A percentile compares a stretch with the other conserved stretches of the same genome.
These are phyloP conservation scores for Malus hybrid DNA, from an alignment of 331 rosid genomes.

Conservation along the genomic window DNA sequence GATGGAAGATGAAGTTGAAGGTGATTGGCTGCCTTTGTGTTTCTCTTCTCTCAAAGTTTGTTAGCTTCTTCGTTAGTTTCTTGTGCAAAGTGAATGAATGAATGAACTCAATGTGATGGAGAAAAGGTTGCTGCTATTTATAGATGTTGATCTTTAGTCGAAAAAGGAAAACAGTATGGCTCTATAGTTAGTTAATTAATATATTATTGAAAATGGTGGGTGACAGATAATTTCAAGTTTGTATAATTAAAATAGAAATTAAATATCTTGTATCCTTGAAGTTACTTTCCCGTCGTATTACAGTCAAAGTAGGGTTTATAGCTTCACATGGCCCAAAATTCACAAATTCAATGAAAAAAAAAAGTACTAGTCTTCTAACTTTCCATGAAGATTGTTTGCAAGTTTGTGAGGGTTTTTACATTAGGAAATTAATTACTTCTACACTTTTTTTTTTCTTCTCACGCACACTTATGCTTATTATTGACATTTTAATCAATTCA, in stretches of 20 bases:
- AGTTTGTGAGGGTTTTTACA: neutral
- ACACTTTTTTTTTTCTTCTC: neutral
- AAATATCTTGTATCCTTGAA: neutral
- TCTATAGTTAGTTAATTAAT: neutral
- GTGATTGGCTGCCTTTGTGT: neutral
- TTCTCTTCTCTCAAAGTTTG: neutral
- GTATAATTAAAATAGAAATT: slow-evolving; percentile 6
- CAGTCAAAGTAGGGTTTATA: neutral
- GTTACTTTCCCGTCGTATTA: slow-evolving; percentile 17
- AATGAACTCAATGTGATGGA: slow-evolving; percentile 20
- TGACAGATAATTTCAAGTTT: slow-evolving; percentile 49
- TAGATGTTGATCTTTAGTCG: slow-evolving; percentile 44
- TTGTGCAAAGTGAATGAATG: slow-evolving; percentile 23
- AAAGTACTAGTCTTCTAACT: neutral
- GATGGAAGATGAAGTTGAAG: neutral
- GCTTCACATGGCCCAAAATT: neutral
- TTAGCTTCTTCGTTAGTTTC: neutral
- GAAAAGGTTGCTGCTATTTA: slow-evolving; percentile 33
- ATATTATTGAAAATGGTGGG: slow-evolving; percentile 19
- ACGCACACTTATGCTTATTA: too few relatives aligned
- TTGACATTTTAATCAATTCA: too few relatives aligned
- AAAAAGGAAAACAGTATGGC: slow-evolving; percentile 16
- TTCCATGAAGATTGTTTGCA: neutral
- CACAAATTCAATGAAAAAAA: neutral
- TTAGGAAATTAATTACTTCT: neutral